phyloP scores from a whole-genome alignment of 1,284 basidiomycete species.

The Malassezia arunalokei region DNA sequence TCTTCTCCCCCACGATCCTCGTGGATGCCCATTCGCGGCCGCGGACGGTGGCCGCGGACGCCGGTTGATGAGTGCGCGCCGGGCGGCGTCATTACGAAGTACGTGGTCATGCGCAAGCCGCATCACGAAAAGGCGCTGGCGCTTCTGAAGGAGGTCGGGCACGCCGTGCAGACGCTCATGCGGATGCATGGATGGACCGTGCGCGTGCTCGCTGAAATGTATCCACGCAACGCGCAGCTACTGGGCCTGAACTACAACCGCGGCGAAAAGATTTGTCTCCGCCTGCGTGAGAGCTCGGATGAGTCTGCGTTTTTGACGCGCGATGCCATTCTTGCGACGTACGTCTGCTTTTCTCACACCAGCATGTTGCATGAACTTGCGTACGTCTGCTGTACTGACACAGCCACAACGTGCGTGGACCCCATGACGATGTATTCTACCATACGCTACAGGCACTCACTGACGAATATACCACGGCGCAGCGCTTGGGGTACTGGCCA shows the following conservation, averaged over 20 bases:
- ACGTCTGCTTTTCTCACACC: background rate
- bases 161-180: conserved; percentile 21
- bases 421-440: conserved; percentile 25
- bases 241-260: conserved; percentile 27
- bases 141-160: conserved; percentile 19
- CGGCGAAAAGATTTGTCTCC: conserved; percentile 24
- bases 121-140: conserved; percentile 13
- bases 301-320: conserved; percentile 11
- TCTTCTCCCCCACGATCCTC: background rate
- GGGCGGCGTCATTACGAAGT: conserved; percentile 16
- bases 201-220: conserved; percentile 19
- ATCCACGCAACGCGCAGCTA: conserved; percentile 13
- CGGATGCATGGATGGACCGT: conserved; percentile 17
- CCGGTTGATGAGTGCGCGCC: background rate
- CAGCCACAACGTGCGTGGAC: conserved; percentile 26
- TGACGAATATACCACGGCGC: conserved; percentile 17
- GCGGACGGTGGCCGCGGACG: conserved; percentile 3
- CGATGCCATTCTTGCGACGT: conserved; percentile 17
- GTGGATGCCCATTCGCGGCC: conserved; percentile 13
- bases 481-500: conserved; percentile 14
- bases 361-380: conserved; percentile 32
- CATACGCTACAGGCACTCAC: conserved; percentile 17
- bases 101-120: conserved; percentile 13
- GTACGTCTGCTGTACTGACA: conserved; percentile 5
- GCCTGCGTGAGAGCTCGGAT: conserved; percentile 14